Conservation (phyloP, 805 yeast species). For the Kregervanrija delftensis region DNA sequence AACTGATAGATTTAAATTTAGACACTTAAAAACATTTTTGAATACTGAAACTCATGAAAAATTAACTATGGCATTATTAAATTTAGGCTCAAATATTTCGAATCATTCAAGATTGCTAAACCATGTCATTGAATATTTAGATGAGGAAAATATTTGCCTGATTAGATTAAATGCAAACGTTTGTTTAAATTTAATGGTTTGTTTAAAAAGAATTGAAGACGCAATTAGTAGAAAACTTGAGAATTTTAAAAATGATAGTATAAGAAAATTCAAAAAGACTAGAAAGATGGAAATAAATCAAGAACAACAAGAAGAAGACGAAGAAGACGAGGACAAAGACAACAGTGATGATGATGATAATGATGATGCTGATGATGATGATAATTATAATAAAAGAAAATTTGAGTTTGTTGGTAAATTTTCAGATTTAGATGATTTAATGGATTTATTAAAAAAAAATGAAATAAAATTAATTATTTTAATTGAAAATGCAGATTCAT, state of each 20-base stretch:
- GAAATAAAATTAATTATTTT: constrained; percentile 18
- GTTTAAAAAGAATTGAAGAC: constrained; percentile 11
- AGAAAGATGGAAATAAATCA: constrained; percentile 2
- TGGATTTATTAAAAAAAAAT: constrained; percentile 11
- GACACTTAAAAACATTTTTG: constrained; percentile 24
- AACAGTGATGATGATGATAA: constrained; percentile 5
- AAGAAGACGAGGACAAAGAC: constrained; percentile 4
- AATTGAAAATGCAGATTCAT: constrained; percentile 31
- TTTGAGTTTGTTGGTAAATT: constrained; percentile 2
- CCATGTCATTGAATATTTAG: constrained; percentile 19
- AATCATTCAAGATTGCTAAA: constrained; percentile 31
- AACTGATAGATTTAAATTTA: constrained; percentile 30
- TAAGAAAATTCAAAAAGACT: background rate
- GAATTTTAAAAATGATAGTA: background rate
- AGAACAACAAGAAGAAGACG: constrained; percentile 6
- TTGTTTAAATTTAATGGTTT: constrained; percentile 9
- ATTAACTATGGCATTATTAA: constrained; percentile 31
- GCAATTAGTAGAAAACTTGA: constrained; percentile 1
- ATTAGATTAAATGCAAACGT: constrained; percentile 12
- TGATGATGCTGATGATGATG: constrained; percentile 12
- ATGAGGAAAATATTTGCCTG: constrained; percentile 8
- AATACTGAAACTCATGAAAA: constrained; percentile 9
- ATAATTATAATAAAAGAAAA: constrained; percentile 4
- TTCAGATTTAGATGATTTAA: constrained; percentile 21
- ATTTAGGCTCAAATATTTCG: constrained; percentile 37